Conservation (phyloP, 2,329 filamentous ascomycete species). For the Venturia asperata region DNA sequence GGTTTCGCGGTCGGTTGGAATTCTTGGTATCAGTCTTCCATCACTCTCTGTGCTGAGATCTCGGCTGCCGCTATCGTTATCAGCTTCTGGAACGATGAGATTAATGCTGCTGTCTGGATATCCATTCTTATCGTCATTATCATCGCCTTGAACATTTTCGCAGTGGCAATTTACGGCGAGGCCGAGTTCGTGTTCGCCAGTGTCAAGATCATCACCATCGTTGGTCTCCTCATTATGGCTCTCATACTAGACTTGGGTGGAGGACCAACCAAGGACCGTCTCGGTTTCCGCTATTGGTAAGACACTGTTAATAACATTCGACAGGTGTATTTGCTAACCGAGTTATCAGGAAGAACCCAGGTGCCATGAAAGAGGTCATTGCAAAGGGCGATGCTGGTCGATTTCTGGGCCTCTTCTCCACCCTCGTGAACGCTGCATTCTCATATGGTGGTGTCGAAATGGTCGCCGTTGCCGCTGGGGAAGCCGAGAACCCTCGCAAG, state of each 20-base stretch:
- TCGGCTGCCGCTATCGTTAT: slow-evolving; percentile 56
- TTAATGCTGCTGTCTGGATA: slow-evolving; percentile 20
- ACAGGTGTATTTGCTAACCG: not conserved
- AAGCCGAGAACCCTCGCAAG: slow-evolving; percentile 64
- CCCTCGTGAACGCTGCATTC: slow-evolving; percentile 62
- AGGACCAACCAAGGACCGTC: slow-evolving; percentile 59
- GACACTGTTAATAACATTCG: not conserved
- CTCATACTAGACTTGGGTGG: slow-evolving; percentile 76
- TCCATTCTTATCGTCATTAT: slow-evolving; percentile 47
- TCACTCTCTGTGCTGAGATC: slow-evolving; percentile 70
- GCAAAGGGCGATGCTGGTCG: slow-evolving; percentile 55
- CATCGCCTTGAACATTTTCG: slow-evolving; percentile 61
- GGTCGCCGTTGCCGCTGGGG: slow-evolving; percentile 74
- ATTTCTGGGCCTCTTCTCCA: slow-evolving; percentile 63
- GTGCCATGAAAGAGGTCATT: slow-evolving; percentile 59
- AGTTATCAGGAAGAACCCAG: slow-evolving; percentile 45
- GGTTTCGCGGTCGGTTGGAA: slow-evolving; percentile 77
- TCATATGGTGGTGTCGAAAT: slow-evolving; percentile 67
- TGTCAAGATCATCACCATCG: slow-evolving; percentile 65
- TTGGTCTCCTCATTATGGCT: slow-evolving; percentile 67
- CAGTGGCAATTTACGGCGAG: slow-evolving; percentile 66
- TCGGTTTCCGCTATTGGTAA: slow-evolving; percentile 66
- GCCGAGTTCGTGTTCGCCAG: slow-evolving; percentile 60
- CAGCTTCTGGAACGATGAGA: slow-evolving; percentile 59
- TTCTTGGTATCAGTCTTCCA: slow-evolving; percentile 73